Evolutionary conservation across 306 rosid genomes (phyloP).

Genomic region (Alnus glutinosa): DNA sequence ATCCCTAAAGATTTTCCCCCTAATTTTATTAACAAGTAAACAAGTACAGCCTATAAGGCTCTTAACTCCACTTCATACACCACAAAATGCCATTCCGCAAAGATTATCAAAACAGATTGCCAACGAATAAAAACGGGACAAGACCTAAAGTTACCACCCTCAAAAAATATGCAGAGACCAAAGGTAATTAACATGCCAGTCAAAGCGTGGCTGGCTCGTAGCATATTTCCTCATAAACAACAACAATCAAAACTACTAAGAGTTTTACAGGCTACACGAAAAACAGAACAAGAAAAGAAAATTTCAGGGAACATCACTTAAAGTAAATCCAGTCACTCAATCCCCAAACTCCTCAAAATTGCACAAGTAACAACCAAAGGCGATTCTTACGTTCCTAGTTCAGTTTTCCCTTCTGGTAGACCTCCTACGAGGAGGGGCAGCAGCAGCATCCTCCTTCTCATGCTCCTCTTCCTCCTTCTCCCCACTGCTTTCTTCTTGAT

Average conservation of each 20-base stretch:
- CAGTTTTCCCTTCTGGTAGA: neutral
- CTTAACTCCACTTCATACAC: neutral
- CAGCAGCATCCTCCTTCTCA: neutral
- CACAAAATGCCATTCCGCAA: neutral
- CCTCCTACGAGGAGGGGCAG: neutral
- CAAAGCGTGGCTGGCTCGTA: neutral
- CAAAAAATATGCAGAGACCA: neutral
- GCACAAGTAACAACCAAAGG: neutral
- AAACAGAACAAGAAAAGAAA: neutral
- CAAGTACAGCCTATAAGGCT: neutral
- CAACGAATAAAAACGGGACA: neutral
- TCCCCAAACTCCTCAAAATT: neutral
- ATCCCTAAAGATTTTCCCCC: neutral
- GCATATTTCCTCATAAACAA: neutral
- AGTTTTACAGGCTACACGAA: neutral
- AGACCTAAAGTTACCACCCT: neutral
- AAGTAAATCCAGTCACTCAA: neutral
- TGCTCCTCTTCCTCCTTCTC: constrained; percentile 34
- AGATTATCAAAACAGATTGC: neutral
- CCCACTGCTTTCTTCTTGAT: constrained; percentile 40
- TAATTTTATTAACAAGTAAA: neutral
- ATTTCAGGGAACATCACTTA: neutral
- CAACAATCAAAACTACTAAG: neutral
- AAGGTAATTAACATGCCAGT: neutral
- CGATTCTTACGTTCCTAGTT: neutral